A percentile compares a stretch with the other conserved stretches of the same genome.
phyloP scores from a whole-genome alignment of 2,329 filamentous ascomycete genomes.

The Monilinia fructicola region DNA sequence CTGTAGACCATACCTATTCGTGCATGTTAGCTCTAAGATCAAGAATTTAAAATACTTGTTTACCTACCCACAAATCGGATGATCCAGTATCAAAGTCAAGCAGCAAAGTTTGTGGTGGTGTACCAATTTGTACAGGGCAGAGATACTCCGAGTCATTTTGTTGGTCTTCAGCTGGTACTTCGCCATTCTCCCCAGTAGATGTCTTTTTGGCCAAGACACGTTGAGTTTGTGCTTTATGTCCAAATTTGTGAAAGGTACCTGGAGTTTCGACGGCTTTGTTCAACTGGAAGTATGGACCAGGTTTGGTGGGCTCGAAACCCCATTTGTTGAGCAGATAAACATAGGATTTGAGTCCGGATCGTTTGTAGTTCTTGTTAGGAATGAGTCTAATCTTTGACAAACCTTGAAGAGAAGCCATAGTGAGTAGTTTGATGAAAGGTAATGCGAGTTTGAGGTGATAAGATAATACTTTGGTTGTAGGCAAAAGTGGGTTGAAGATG shows the following conservation, averaged over 20 bases:
- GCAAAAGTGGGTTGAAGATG: conserved; percentile 1
- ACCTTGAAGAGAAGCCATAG: conserved; percentile 38
- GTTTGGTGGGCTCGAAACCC: conserved; percentile 60
- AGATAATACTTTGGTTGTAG: conserved; percentile 2
- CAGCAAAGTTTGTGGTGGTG: conserved; percentile 59
- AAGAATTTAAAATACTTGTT: not conserved
- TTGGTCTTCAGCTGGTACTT: conserved; percentile 60
- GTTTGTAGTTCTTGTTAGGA: conserved; percentile 59
- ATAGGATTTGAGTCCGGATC: conserved; percentile 62
- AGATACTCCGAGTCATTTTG: conserved; percentile 68
- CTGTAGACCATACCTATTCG: conserved; percentile 54
- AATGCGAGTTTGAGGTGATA: not conserved
- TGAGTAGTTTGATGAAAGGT: conserved; percentile 21
- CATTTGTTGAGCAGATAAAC: conserved; percentile 61
- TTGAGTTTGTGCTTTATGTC: conserved; percentile 50
- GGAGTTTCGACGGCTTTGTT: conserved; percentile 44
- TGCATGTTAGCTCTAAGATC: conserved; percentile 17
- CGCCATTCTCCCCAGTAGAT: conserved; percentile 43
- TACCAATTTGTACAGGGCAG: conserved; percentile 63
- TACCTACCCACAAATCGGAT: conserved; percentile 64
- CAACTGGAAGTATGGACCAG: conserved; percentile 59
- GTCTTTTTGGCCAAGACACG: conserved; percentile 50
- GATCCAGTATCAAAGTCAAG: conserved; percentile 72
- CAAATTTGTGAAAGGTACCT: conserved; percentile 48
- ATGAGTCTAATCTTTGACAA: conserved; percentile 50